These are phyloP conservation scores for Gillenia trifoliata DNA, from an alignment of 306 rosid species.

Conservation along the genomic window DNA sequence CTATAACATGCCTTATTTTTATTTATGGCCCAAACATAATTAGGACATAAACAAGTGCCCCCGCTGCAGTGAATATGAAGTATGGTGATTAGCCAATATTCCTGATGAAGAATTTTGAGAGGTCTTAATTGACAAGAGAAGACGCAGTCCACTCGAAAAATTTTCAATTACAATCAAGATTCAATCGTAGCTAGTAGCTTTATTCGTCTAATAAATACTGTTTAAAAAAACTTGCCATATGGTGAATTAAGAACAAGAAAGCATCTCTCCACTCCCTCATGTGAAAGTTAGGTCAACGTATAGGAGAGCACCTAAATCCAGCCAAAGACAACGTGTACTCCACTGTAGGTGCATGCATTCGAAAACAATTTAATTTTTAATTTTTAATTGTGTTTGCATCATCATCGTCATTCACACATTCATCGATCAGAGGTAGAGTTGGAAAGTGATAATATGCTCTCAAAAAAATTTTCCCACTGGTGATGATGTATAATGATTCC, in stretches of 20 bases:
- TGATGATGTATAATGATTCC: slow-evolving; percentile 19
- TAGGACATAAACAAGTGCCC: too few species aligned
- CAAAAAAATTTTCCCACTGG: slow-evolving; percentile 10
- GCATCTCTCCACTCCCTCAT: background rate
- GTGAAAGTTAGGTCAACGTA: background rate
- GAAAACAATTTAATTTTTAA: background rate
- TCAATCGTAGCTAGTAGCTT: background rate
- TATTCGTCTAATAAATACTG: too few species aligned
- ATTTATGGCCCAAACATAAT: too few species aligned
- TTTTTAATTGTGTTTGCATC: background rate
- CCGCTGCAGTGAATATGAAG: background rate
- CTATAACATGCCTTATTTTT: too few species aligned
- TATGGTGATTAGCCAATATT: background rate
- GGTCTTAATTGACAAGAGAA: too few species aligned
- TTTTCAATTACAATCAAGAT: background rate
- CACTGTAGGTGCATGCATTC: slow-evolving; percentile 28
- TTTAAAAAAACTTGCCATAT: background rate
- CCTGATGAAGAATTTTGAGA: too few species aligned
- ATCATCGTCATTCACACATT: background rate
- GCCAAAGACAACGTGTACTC: slow-evolving; percentile 27
- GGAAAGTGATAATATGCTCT: slow-evolving; percentile 27
- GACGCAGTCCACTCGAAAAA: background rate
- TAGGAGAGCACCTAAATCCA: background rate
- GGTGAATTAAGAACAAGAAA: too few species aligned
- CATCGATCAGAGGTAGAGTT: slow-evolving; percentile 6